A percentile compares a stretch with the other conserved stretches of the same genome.
Evolutionary conservation across 192 early-diverging fungal species (phyloP).

Genomic region (Entomortierella parvispora): DNA sequence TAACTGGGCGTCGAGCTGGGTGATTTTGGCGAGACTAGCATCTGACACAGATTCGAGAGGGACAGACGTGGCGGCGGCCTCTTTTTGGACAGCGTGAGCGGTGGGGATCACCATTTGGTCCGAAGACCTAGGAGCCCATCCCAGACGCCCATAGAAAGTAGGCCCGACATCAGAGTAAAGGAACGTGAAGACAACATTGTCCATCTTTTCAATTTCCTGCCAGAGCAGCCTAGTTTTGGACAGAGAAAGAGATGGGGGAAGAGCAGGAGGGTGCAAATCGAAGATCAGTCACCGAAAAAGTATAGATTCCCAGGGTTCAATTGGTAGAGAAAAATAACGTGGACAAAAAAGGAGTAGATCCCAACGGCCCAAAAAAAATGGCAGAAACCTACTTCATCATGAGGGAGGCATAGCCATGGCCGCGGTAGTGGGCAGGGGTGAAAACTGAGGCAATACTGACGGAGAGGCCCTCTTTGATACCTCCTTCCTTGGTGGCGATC

Average conservation of each 20-base stretch:
- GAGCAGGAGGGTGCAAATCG: too few relatives aligned
- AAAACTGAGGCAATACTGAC: slow-evolving; percentile 41
- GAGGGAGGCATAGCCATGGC: slow-evolving; percentile 25
- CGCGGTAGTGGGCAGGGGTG: slow-evolving; percentile 19
- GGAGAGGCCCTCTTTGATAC: slow-evolving; percentile 18
- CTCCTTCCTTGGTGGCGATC: slow-evolving; percentile 24
- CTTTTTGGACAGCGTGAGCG: background rate
- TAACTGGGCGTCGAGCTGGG: slow-evolving; percentile 9
- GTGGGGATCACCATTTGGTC: slow-evolving; percentile 28
- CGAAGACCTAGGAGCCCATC: slow-evolving; percentile 24
- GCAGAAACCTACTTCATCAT: slow-evolving; percentile 33
- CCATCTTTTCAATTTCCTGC: slow-evolving; percentile 28
- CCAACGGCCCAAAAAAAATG: background rate
- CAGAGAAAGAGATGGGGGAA: background rate
- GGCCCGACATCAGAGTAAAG: slow-evolving; percentile 43
- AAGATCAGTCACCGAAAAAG: background rate
- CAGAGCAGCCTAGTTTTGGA: slow-evolving; percentile 24
- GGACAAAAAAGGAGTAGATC: background rate
- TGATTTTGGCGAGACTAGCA: background rate
- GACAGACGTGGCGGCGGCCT: background rate
- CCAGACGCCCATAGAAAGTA: slow-evolving; percentile 26
- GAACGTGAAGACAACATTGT: slow-evolving; percentile 17
- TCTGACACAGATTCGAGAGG: slow-evolving; percentile 13
- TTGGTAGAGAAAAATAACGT: background rate
- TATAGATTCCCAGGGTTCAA: background rate